Evolutionary conservation across 495 filamentous ascomycete genomes (phyloP), one percentile per base, ranked within the genome.

Genomic region (Lophiostoma macrostomum): DNA sequence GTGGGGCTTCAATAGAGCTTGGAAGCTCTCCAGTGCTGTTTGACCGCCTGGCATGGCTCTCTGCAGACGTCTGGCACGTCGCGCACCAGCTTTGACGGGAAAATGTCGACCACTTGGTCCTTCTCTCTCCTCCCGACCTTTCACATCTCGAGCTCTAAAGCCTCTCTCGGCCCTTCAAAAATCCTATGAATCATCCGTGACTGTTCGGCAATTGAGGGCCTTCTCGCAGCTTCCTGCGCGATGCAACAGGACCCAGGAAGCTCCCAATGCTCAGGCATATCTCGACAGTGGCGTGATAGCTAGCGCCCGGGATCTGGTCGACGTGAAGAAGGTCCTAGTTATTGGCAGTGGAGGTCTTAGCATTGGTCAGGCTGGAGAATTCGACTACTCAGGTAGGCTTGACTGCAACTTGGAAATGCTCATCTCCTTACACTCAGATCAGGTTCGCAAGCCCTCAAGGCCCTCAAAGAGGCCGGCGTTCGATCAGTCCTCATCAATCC

Each of bases 321-420:
- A 96, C 73, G 93, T 98, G 49, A 95, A 91, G 76, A 98, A 97
- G 76, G 93, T 97, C n/a, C 76, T 98, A 42, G 88, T 98, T 46
- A 88, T 98, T 67, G 93, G 93, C 31, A 89, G 84, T 72, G 93
- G 93, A 71, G 93, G 93, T 71, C 80, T 98, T 54, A 91, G 90
- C 68, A 98, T 98, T 76, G 93, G 93, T 53, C 93, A 98, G 72
- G 93, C 93, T 50, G 93, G 93, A 72, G 93, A 98, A 72, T 98
- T 98, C 66, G 93, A 98, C 70, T 98, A 98, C 72, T 97, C 94
- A 58, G 93, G 91, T 80, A 81, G 73, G 73, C 5, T 44, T 20
- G 31, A 16, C 2, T 22, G n/a, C 7, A 3, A 14, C 27, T 12
- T 8, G 19, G 12, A 10, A 36, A 24, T 11, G 2, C n/a, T 35